phyloP scores from a whole-genome alignment of 805 yeast genomes.

The Zygoascus ofunaensis region DNA sequence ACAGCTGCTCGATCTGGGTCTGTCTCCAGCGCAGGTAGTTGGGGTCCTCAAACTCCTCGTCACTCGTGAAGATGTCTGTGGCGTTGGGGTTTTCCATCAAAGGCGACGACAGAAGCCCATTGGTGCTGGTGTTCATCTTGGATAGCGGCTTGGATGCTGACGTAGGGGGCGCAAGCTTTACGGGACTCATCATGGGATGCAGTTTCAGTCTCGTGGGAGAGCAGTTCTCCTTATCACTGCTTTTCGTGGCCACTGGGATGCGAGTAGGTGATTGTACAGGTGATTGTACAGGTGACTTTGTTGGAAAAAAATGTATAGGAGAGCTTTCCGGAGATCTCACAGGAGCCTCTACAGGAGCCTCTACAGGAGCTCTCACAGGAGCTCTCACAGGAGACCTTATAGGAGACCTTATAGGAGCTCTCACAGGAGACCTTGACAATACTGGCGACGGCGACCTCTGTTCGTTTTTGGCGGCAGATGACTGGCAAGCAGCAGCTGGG shows the following conservation, averaged over 20 bases:
- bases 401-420: too few relatives aligned
- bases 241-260: neutral
- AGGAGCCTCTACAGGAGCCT: too few relatives aligned
- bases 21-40: slow-evolving; percentile 14
- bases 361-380: too few relatives aligned
- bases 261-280: too few relatives aligned
- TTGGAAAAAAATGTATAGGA: too few relatives aligned
- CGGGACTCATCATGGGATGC: neutral
- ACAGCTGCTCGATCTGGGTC: slow-evolving; percentile 11
- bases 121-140: neutral
- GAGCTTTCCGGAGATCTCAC: too few relatives aligned
- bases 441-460: too few relatives aligned
- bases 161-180: neutral
- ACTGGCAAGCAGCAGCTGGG: too few relatives aligned
- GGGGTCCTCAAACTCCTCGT: slow-evolving; percentile 12
- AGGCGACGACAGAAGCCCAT: neutral
- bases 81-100: neutral
- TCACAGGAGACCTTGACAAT: too few relatives aligned
- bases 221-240: neutral
- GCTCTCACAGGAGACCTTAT: too few relatives aligned
- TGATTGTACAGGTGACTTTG: too few relatives aligned
- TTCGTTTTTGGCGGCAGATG: too few relatives aligned
- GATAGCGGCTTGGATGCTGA: neutral
- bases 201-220: neutral
- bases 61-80: slow-evolving; percentile 12